phyloP scores from a whole-genome alignment of 73 alveolate species.

The Tetrahymena borealis region DNA sequence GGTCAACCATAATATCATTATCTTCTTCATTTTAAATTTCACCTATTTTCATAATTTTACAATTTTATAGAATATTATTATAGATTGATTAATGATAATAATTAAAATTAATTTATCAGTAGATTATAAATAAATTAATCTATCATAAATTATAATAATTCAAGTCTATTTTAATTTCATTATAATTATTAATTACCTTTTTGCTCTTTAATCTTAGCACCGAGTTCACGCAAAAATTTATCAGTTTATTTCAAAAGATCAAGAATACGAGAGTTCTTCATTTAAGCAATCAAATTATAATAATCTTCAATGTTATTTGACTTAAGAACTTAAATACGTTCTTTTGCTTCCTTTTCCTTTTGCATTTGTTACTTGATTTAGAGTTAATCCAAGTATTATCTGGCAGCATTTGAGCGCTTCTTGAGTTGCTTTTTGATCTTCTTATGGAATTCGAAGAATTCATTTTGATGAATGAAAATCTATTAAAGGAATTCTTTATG shows the following conservation, averaged over 20 bases:
- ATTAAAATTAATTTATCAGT: no score
- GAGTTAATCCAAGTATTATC: constrained; percentile 70
- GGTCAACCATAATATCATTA: constrained; percentile 42
- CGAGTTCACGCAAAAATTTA: constrained; percentile 81
- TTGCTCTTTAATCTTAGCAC: constrained; percentile 89
- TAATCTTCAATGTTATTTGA: constrained; percentile 91
- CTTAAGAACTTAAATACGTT: constrained; percentile 79
- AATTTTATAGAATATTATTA: no score
- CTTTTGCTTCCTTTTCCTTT: constrained; percentile 67
- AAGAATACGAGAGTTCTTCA: constrained; percentile 88
- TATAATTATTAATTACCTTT: constrained; percentile 62
- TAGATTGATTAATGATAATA: no score
- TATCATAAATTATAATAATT: no score
- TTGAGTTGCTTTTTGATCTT: constrained; percentile 66
- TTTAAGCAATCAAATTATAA: constrained; percentile 66
- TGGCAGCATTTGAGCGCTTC: constrained; percentile 77
- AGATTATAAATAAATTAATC: no score
- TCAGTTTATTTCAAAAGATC: constrained; percentile 93
- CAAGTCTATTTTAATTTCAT: no score
- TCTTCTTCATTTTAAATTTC: constrained; percentile 44
- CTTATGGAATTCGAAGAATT: constrained; percentile 83
- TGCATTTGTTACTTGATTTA: constrained; percentile 66
- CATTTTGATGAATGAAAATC: constrained; percentile 68
- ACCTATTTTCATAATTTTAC: no score
- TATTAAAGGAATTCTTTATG: constrained; percentile 87